Percentiles rank a stretch among this genome's conserved stretches.
Evolutionary conservation across 805 yeast genomes (phyloP).

Genomic region (Middelhovenomyces tepae): DNA sequence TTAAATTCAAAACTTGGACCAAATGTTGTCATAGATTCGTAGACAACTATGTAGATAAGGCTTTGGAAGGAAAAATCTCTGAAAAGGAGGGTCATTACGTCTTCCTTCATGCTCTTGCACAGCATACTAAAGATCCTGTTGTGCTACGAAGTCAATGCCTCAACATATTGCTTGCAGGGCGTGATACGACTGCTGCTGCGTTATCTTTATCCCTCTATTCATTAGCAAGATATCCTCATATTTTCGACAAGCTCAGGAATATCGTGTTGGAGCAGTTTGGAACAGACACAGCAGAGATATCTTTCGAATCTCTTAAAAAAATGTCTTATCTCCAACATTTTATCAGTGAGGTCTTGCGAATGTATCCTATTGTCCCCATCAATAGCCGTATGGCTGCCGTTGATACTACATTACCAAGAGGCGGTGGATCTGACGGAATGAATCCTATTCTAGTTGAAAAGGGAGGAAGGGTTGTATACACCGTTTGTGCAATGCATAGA

Average conservation of each 20-base stretch:
- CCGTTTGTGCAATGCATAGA: conserved; percentile 34
- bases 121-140: conserved; percentile 35
- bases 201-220: conserved; percentile 35
- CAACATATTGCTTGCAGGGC: conserved; percentile 40
- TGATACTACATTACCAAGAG: conserved; percentile 39
- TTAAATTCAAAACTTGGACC: too few species aligned
- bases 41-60: conserved; percentile 22
- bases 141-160: conserved; percentile 39
- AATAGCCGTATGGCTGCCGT: conserved; percentile 35
- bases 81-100: conserved; percentile 31
- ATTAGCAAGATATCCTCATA: conserved; percentile 33
- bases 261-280: conserved; percentile 17
- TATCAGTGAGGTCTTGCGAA: conserved; percentile 36
- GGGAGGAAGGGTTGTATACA: conserved; percentile 31
- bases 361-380: conserved; percentile 40
- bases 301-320: conserved; percentile 35
- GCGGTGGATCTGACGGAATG: conserved; percentile 34
- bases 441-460: conserved; percentile 31
- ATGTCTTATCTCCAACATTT: conserved; percentile 37
- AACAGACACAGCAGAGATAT: conserved; percentile 20
- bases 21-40: conserved; percentile 31
- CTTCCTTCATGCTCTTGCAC: conserved; percentile 38
- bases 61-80: conserved; percentile 20
- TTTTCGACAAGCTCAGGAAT: conserved; percentile 30
- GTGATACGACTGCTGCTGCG: conserved; percentile 43